Conservation (phyloP, 1,284 basidiomycete genomes). For the Paramarasmius palmivorus region DNA sequence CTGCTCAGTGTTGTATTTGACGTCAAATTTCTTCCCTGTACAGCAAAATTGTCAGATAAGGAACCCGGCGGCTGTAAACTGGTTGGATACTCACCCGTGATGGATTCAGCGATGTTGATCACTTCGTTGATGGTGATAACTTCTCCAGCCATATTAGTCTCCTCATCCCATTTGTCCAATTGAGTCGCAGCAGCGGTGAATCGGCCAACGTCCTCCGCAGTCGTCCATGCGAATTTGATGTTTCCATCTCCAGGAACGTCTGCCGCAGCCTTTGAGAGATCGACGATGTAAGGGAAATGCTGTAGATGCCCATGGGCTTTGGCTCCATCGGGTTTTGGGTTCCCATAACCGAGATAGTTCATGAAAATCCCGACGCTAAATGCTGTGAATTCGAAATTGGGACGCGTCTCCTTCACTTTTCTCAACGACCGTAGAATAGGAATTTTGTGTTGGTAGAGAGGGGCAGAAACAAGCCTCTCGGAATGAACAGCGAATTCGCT, state of each 20-base stretch:
- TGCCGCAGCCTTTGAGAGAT: slow-evolving; percentile 3
- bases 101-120: neutral
- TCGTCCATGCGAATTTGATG: neutral
- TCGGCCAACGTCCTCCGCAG: slow-evolving; percentile 9
- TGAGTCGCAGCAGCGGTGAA: slow-evolving; percentile 11
- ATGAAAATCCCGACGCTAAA: slow-evolving; percentile 9
- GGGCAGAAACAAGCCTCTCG: neutral
- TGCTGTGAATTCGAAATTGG: slow-evolving; percentile 5
- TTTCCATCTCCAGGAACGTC: slow-evolving; percentile 11
- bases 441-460: neutral
- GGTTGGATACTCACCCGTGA: neutral
- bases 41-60: neutral
- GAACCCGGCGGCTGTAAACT: neutral
- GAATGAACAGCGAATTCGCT: neutral
- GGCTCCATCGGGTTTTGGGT: slow-evolving; percentile 6
- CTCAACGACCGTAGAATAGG: slow-evolving; percentile 4
- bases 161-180: slow-evolving; percentile 9
- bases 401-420: neutral
- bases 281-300: slow-evolving; percentile 6
- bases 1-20: slow-evolving; percentile 4
- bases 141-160: slow-evolving; percentile 8
- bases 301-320: slow-evolving; percentile 12
- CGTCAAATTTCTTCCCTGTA: slow-evolving; percentile 2
- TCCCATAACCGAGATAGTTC: slow-evolving; percentile 11
- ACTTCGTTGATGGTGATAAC: slow-evolving; percentile 2